Evolutionary conservation across 805 yeast genomes (phyloP), one percentile per base, ranked within the genome.

Genomic region (Kregervanrija pseudodelftensis): DNA sequence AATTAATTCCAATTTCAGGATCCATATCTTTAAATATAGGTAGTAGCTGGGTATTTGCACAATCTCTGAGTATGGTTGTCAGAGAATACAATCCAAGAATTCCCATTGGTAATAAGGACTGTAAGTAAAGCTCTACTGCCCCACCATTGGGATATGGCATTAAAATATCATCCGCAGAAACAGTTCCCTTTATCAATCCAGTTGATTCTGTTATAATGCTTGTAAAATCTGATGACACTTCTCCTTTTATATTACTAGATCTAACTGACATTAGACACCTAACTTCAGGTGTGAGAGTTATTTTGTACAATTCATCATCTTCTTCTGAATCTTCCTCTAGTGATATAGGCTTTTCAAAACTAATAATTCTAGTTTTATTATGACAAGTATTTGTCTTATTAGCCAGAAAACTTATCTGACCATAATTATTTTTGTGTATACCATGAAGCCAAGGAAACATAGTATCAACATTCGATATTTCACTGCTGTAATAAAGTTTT

Each of bases 401-500:
- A 12, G 63, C 50, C 36, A 64, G 53, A 62, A 78, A 67, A 60
- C 72, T 65, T 37, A 73, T 63, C 55, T 79, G 84, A 17, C 81
- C 76, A 36, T 71, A 66, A 55, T 79, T 78, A 33, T 71, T 68
- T 11, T 69, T 70, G 49, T 82, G 79, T 37, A 85, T 68, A 1
- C 95, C 93, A 60, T 90, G 96, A 22, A 87, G 68, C 96, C 96
- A 89, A 0, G 97, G 97, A 55, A 89, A 90, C 73, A 90, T 77
- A 10, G 57, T 57, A 17, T 70, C 74, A 14, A 90, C 82, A 3
- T 75, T 76, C 0, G 96, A 95, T 36, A 82, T 57, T 3, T 53
- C 59, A 11, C 58, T 39, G 1, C 57, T 46, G 37, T 55, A 60
- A 30, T 58, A 57, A 3, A 36, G 45, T 9, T 44, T 43, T 13